Base-by-base conservation (phyloP, 495 filamentous ascomycete genomes). In the Neurospora sp. region DNA sequence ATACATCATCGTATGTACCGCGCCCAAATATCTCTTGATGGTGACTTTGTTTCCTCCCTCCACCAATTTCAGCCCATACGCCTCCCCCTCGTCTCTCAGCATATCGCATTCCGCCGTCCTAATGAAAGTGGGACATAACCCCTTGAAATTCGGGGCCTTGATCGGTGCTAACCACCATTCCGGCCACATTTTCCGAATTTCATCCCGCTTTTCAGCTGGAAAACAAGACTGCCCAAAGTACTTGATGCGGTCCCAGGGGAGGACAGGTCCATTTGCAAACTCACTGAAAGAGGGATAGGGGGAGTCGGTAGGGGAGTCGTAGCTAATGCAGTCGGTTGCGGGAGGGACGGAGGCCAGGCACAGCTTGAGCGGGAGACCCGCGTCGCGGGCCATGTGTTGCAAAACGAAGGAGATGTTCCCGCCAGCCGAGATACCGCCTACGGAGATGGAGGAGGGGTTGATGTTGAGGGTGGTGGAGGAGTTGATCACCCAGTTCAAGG, bases 41-140 rank as follows among this genome's bases (percentile, higher is more conserved):
- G 82, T 83, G 19, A 87, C 85, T 76, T 83, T 82, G 70, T 79
- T 83, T 10, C 86, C 86, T 1, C 79, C 82, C 43, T 84, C 81
- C 36, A 86, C 73, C 21, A 88, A 77, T 72, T 84, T 84, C 73
- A 76, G 72, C 1, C 81, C 86, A 73, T 88, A 88, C 0, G 84
- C 84, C 77, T 87, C 86, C 0, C 86, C 86, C 76, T 88, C 86
- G 75, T 88, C 86, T 2, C 86, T 75, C 70, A 88, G 72, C 1
- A 85, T 83, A 72, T 88, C 86, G 71, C 81, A 82, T 13, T 84
- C 84, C 17, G 82, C 85, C 0, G 86, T 87, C 38, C 83, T 80
- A 31, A 88, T 81, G 39, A 85, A 84, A 1, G 86, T 87, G 21
- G 82, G 81, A 39, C 84, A 81, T 11, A 88, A 75, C 1, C 77